Evolutionary conservation across 768 basidiomycete genomes (phyloP).

Genomic region (Tylopilus balloui): DNA sequence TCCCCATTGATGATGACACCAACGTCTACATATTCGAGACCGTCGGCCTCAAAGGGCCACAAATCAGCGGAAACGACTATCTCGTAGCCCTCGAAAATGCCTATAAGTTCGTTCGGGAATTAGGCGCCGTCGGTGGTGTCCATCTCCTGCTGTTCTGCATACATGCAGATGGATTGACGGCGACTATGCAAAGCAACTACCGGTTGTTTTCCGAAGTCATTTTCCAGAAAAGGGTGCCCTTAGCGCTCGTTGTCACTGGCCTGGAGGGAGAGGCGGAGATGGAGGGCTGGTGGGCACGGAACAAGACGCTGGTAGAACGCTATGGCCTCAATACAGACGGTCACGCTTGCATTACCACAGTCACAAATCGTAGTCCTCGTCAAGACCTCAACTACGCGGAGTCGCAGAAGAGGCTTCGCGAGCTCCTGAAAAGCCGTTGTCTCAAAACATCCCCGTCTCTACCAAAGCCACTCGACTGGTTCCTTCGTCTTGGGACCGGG

Average conservation of each 20-base stretch:
- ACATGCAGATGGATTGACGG: slow-evolving; percentile 34
- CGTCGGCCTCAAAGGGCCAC: slow-evolving; percentile 25
- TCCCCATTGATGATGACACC: background rate
- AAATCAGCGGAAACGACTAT: background rate
- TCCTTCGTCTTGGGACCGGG: background rate
- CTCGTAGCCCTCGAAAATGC: too few relatives aligned
- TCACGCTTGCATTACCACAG: background rate
- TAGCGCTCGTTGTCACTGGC: slow-evolving; percentile 33
- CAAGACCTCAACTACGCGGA: too few relatives aligned
- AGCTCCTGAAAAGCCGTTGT: background rate
- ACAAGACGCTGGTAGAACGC: slow-evolving; percentile 2
- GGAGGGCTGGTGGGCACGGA: slow-evolving; percentile 32
- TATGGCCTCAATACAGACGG: background rate
- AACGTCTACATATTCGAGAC: slow-evolving; percentile 19
- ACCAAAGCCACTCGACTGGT: background rate
- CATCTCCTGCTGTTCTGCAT: slow-evolving; percentile 39
- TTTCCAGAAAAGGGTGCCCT: slow-evolving; percentile 30
- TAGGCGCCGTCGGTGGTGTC: slow-evolving; percentile 27
- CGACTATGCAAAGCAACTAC: slow-evolving; percentile 35
- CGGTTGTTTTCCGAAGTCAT: slow-evolving; percentile 36
- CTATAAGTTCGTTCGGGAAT: too few relatives aligned
- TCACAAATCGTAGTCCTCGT: too few relatives aligned
- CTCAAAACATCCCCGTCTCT: background rate
- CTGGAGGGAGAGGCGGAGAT: slow-evolving; percentile 34
- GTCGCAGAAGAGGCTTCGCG: background rate